Percentiles rank a stretch among this genome's conserved stretches.
phyloP scores from a whole-genome alignment of 192 early-diverging fungal species.

The Geranomyces michiganensis region DNA sequence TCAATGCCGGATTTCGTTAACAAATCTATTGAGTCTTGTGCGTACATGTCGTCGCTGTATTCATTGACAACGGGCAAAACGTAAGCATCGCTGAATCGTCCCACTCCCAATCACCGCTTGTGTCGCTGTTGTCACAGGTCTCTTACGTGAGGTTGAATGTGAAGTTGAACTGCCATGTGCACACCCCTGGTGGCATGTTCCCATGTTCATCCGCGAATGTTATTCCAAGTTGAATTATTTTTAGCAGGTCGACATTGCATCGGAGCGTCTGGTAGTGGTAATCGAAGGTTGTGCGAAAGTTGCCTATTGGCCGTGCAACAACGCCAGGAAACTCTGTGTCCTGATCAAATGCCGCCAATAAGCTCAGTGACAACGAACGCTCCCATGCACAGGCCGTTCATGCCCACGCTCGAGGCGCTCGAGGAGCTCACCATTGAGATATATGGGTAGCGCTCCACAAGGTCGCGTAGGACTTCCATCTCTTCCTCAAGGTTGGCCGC shows the following conservation, averaged over 20 bases:
- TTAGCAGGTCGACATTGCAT: slow-evolving; percentile 97
- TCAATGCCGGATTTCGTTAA: slow-evolving; percentile 97
- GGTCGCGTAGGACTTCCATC: slow-evolving; percentile 80
- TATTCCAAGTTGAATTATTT: slow-evolving; percentile 93
- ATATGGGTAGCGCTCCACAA: slow-evolving; percentile 91
- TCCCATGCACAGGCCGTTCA: background rate
- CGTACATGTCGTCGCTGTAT: slow-evolving; percentile 92
- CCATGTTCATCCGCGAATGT: slow-evolving; percentile 83
- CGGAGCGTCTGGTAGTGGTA: slow-evolving; percentile 98
- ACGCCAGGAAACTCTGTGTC: slow-evolving; percentile 99
- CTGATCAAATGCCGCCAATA: slow-evolving; percentile 42
- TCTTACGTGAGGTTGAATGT: slow-evolving; percentile 85
- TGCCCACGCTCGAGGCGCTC: background rate
- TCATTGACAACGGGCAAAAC: too few species aligned
- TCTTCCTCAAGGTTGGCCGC: slow-evolving; percentile 94
- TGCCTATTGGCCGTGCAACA: slow-evolving; percentile 97
- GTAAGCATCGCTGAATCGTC: background rate
- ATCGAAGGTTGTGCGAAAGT: slow-evolving; percentile 91
- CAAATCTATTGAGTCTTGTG: slow-evolving; percentile 97
- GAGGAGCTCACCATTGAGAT: slow-evolving; percentile 84
- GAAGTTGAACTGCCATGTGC: slow-evolving; percentile 99
- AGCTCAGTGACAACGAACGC: background rate
- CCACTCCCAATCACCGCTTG: background rate
- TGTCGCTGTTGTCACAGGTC: background rate
- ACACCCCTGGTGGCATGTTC: slow-evolving; percentile 78